Conservation (phyloP, 2,329 filamentous ascomycete species). For the Zopfia rhizophila region DNA sequence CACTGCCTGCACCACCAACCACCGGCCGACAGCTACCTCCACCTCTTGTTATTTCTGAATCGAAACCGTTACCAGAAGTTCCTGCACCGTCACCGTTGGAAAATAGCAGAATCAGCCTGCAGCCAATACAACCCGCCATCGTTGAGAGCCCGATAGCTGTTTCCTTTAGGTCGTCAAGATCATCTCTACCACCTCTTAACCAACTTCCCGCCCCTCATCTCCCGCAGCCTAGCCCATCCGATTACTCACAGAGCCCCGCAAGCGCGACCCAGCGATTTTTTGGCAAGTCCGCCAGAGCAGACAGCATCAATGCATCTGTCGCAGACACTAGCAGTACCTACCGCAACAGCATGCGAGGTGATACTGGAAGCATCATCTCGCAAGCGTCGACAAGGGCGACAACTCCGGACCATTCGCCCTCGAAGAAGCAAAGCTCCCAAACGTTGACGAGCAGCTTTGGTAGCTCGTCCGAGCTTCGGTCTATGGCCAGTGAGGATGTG, state of each 20-base stretch:
- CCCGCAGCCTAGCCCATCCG: slow-evolving; percentile 37
- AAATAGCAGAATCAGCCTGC: slow-evolving; percentile 33
- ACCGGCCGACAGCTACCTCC: slow-evolving; percentile 53
- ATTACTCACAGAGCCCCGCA: slow-evolving; percentile 49
- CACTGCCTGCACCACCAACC: slow-evolving; percentile 48
- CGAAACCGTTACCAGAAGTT: slow-evolving; percentile 75
- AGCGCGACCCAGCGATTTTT: slow-evolving; percentile 42
- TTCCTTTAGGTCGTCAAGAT: slow-evolving; percentile 61
- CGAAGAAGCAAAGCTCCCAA: slow-evolving; percentile 66
- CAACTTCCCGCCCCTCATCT: slow-evolving; percentile 40
- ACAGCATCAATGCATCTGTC: slow-evolving; percentile 79
- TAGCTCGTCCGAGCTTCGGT: slow-evolving; percentile 71
- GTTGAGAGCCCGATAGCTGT: slow-evolving; percentile 45
- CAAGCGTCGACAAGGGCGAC: slow-evolving; percentile 88
- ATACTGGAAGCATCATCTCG: slow-evolving; percentile 81
- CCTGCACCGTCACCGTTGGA: slow-evolving; percentile 58
- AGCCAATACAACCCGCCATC: slow-evolving; percentile 29
- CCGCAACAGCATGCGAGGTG: slow-evolving; percentile 76
- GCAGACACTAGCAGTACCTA: slow-evolving; percentile 83
- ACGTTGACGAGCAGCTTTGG: slow-evolving; percentile 70
- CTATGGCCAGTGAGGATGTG: slow-evolving; percentile 75
- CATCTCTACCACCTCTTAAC: slow-evolving; percentile 55
- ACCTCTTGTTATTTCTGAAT: slow-evolving; percentile 60
- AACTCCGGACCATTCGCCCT: slow-evolving; percentile 75
- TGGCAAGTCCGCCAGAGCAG: slow-evolving; percentile 48